Conservation (phyloP, 2,329 filamentous ascomycete species). For the Cyanodermella asteris region DNA sequence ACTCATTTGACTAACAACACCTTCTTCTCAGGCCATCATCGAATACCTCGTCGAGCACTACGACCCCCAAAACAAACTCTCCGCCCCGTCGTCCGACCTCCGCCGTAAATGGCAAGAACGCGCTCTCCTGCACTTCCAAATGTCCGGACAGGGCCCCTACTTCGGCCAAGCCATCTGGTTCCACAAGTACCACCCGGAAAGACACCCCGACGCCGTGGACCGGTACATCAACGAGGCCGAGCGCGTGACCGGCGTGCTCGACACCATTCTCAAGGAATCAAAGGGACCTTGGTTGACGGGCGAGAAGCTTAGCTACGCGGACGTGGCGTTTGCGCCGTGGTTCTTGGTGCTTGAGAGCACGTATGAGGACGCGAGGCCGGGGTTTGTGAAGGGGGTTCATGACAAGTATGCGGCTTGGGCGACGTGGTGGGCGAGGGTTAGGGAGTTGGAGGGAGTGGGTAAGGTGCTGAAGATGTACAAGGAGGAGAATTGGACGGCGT, state of each 20-base stretch:
- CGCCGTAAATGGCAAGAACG: too few species aligned
- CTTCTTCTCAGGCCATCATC: constrained; percentile 18
- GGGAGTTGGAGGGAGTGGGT: too few species aligned
- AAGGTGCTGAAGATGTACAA: too few species aligned
- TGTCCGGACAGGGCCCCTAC: constrained; percentile 6
- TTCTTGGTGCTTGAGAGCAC: too few species aligned
- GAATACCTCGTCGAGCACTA: constrained; percentile 20
- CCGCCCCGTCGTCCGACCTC: too few species aligned
- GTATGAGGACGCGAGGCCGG: too few species aligned
- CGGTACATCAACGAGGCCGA: constrained; percentile 11
- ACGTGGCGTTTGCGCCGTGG: constrained; percentile 16
- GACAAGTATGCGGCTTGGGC: too few species aligned
- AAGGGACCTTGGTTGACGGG: constrained; percentile 20
- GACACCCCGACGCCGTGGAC: constrained; percentile 16
- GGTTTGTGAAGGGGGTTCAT: too few species aligned
- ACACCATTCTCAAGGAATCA: constrained; percentile 19
- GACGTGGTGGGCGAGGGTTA: too few species aligned
- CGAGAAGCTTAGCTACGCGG: constrained; percentile 20
- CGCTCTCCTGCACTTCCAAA: constrained; percentile 25
- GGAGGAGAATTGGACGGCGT: too few species aligned
- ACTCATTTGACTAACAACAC: too few species aligned
- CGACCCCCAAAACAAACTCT: constrained; percentile 21
- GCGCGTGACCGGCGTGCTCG: constrained; percentile 23
- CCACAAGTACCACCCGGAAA: constrained; percentile 18
- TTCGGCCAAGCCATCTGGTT: constrained; percentile 5